Evolutionary conservation across 352 stramenopile genomes (phyloP).

Genomic region (Phytophthora quininea): DNA sequence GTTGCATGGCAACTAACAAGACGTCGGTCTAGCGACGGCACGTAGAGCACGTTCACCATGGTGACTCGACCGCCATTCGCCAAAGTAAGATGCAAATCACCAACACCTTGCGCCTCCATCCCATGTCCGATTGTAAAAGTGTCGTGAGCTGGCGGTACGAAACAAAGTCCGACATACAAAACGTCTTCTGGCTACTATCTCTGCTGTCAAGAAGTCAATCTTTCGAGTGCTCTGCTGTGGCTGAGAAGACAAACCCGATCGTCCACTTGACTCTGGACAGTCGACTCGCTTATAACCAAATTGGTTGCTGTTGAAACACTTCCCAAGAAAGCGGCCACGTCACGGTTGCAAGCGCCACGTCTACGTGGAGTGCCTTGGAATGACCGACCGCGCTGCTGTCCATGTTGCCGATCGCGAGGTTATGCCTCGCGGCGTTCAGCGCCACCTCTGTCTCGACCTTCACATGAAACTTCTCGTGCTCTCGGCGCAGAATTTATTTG

Average conservation of each 20-base stretch:
- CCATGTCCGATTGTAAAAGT: neutral
- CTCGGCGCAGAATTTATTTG: conserved; percentile 12
- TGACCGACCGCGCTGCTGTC: neutral
- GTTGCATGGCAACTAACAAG: neutral
- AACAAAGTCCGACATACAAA: neutral
- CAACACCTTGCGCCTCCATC: neutral
- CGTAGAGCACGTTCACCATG: neutral
- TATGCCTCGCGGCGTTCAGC: neutral
- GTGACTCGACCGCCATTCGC: neutral
- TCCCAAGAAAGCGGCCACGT: neutral
- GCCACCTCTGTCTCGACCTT: neutral
- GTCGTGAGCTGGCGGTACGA: neutral
- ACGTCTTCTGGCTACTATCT: neutral
- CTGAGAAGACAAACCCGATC: neutral
- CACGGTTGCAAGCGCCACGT: neutral
- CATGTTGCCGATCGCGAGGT: neutral
- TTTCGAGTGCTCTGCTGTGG: neutral
- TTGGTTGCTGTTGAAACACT: neutral
- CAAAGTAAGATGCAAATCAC: neutral
- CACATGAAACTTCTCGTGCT: conserved; percentile 5
- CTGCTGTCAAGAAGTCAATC: neutral
- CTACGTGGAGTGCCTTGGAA: neutral
- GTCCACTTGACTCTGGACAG: neutral
- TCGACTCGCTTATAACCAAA: neutral
- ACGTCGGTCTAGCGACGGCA: neutral